Evolutionary conservation across 257 asterid genomes (phyloP).

Genomic region (Coffea canephora): DNA sequence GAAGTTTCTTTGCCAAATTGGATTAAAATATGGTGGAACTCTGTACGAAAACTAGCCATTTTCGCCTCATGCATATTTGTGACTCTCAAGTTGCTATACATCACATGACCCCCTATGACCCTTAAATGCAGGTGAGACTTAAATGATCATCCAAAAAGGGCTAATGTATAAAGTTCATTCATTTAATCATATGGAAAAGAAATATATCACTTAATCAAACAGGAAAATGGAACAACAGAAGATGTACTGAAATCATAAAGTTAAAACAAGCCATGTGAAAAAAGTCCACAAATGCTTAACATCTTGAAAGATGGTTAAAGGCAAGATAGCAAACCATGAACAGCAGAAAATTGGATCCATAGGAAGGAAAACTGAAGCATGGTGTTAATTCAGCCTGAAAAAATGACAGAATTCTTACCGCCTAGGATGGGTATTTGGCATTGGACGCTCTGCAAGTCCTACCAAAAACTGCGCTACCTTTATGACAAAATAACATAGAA

Average conservation of each 20-base stretch:
- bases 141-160: no score
- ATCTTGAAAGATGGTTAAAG: not conserved
- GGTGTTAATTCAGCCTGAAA: not conserved
- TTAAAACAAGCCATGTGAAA: not conserved
- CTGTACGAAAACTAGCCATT: not conserved
- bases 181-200: no score
- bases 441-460: not conserved
- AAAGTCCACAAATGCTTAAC: not conserved
- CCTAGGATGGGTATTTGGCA: not conserved
- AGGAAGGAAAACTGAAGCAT: not conserved
- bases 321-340: not conserved
- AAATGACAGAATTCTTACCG: not conserved
- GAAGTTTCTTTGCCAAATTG: not conserved
- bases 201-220: no score
- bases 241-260: not conserved
- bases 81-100: not conserved
- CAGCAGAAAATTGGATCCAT: not conserved
- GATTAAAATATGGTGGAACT: not conserved
- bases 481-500: slow-evolving; percentile 20
- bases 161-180: no score
- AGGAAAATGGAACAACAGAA: no score
- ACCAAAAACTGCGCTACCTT: slow-evolving; percentile 36
- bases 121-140: no score
- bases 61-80: not conserved
- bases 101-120: no score